phyloP scores from a whole-genome alignment of 208 protist genomes.

The Porcisia deanei region DNA sequence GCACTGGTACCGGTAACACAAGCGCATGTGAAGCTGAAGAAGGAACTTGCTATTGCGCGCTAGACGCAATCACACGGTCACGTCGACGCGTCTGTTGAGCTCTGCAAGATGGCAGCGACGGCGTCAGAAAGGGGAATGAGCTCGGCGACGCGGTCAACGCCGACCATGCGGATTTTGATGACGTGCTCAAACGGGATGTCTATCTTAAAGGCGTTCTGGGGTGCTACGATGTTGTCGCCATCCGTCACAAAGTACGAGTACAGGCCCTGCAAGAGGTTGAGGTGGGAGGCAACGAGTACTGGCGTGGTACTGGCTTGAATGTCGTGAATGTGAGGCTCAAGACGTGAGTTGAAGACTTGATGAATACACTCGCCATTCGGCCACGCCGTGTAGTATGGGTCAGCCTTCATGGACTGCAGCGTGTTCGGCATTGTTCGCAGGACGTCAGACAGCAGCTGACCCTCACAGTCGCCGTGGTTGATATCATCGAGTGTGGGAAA shows the following conservation, averaged over 20 bases:
- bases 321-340: constrained; percentile 91
- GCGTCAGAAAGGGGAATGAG: constrained; percentile 56
- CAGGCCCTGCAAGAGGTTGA: constrained; percentile 80
- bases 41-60: too few relatives aligned
- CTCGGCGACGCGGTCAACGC: constrained; percentile 67
- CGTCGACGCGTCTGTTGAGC: neutral
- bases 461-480: constrained; percentile 88
- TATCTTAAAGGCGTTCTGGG: constrained; percentile 81
- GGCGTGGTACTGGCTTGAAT: constrained; percentile 82
- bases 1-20: neutral
- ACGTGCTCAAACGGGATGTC: constrained; percentile 80
- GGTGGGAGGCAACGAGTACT: constrained; percentile 83
- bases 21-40: neutral
- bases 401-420: constrained; percentile 68
- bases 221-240: constrained; percentile 60
- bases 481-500: constrained; percentile 88
- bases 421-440: constrained; percentile 79
- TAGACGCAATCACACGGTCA: neutral
- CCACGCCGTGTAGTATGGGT: constrained; percentile 88
- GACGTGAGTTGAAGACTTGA: constrained; percentile 85
- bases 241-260: constrained; percentile 90
- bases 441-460: constrained; percentile 73
- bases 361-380: constrained; percentile 90
- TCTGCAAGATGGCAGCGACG: constrained; percentile 51
- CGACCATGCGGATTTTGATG: constrained; percentile 72